Evolutionary conservation across 495 filamentous ascomycete genomes (phyloP).

Genomic region (Penicillium manginii): DNA sequence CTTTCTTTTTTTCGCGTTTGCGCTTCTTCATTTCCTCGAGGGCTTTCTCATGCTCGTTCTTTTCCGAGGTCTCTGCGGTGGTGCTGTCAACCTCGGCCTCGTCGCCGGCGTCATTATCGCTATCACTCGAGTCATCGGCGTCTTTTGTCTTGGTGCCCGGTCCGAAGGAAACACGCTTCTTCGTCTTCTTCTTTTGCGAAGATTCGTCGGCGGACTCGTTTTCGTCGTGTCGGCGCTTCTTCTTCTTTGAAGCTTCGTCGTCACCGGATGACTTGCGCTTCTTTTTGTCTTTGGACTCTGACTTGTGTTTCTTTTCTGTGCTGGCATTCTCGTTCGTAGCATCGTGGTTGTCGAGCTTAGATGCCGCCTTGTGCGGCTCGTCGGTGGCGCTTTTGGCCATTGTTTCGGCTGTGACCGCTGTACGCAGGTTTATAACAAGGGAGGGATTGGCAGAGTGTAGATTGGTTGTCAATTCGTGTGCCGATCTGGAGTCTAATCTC

Average conservation of each 20-base stretch:
- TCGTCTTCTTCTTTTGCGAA: constrained; percentile 32
- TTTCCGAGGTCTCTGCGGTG: constrained; percentile 16
- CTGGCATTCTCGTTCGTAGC: constrained; percentile 38
- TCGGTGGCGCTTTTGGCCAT: constrained; percentile 24
- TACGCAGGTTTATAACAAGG: not conserved
- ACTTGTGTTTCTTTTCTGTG: constrained; percentile 19
- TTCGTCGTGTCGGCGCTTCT: constrained; percentile 22
- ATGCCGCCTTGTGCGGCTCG: constrained; percentile 17
- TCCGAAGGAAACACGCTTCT: constrained; percentile 80
- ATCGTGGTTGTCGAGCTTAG: constrained; percentile 60
- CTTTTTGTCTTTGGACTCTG: constrained; percentile 29
- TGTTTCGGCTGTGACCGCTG: not conserved
- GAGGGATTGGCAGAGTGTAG: not conserved
- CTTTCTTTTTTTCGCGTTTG: constrained; percentile 43
- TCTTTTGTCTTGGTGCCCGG: constrained; percentile 67
- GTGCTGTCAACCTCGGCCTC: constrained; percentile 18
- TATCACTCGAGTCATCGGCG: constrained; percentile 37
- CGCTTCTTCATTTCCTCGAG: constrained; percentile 33
- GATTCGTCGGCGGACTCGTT: constrained; percentile 21
- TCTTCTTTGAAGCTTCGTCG: constrained; percentile 22
- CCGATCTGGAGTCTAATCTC: not conserved
- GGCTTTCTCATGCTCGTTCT: constrained; percentile 21
- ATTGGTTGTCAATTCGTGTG: not conserved
- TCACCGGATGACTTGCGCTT: constrained; percentile 25
- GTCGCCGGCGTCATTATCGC: constrained; percentile 30